Evolutionary conservation across 179 eudicot species (phyloP), one percentile per base, ranked within the genome.

Genomic region (Gypsophila paniculata): DNA sequence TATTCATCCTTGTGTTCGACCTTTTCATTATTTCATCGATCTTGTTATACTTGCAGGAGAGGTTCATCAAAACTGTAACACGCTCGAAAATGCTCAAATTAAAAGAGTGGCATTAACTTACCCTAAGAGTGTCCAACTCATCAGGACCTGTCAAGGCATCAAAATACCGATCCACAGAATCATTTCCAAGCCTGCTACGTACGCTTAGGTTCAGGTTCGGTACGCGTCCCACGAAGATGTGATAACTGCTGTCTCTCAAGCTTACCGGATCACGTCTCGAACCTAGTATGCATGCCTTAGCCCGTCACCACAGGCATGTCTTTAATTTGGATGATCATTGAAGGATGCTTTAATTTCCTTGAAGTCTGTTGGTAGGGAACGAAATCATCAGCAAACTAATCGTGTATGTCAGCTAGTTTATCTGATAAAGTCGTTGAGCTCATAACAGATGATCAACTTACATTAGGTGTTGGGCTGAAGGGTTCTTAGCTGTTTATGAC

Each of bases 131-230:
- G n/a, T n/a, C 98, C 62, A 92, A 71, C 74, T n/a, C n/a, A n/a
- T 92, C 98, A 0, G 96, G 98, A 42, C 98, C 98, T 70, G 90
- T 85, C 74, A 92, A 64, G 34, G 98, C 98, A 82, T 82, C 96
- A 59, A 85, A 92, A 80, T 88, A 92, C 26, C 98, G 85, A 21
- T 86, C 87, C 48, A 85, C 94, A 46, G 91, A 86, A 17, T 51
- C 42, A 64, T 29, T 67, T 0, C 51, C 51, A 64, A 64, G 49
- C 61, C 72, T 61, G 44, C 77, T n/a, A 66, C 13, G 25, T 3
- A 14, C 10, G 55, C 52, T 76, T 84, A 19, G 76, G 74, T 68
- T 76, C 83, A 23, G 75, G 73, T 70, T 87, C 88, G 23, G 73
- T 63, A 8, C 78, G 81, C 72, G 44, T 86, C 57, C 96, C 96